These are phyloP conservation scores for Basidiobolus meristosporus DNA, from an alignment of 371 early-diverging fungal genomes.

Conservation along the genomic window DNA sequence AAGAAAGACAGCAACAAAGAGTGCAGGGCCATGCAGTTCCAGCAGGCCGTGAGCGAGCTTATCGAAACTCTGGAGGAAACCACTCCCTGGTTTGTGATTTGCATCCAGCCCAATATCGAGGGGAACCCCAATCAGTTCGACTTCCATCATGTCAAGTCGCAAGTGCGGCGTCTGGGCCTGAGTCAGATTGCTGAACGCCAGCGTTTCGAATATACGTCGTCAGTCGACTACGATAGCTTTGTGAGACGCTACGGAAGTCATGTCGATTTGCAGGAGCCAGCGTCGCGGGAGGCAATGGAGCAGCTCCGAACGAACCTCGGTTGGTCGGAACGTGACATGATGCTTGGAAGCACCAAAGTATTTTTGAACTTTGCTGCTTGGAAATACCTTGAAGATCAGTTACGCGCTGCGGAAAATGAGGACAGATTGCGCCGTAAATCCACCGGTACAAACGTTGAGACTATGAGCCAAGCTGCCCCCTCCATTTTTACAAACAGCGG, in stretches of 20 bases:
- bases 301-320: too few relatives aligned
- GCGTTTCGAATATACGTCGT: too few relatives aligned
- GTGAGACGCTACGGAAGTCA: too few relatives aligned
- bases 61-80: conserved; percentile 64
- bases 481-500: too few relatives aligned
- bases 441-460: too few relatives aligned
- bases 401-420: conserved; percentile 55
- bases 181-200: too few relatives aligned
- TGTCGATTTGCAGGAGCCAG: too few relatives aligned
- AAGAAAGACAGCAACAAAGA: conserved; percentile 8
- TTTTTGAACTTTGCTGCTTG: conserved; percentile 51
- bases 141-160: too few relatives aligned
- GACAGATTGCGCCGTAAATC: conserved; percentile 23
- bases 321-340: conserved; percentile 8
- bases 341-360: conserved; percentile 34
- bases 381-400: conserved; percentile 57
- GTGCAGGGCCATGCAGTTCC: conserved; percentile 30
- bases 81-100: conserved; percentile 68
- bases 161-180: conserved; percentile 40
- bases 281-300: conserved; percentile 20
- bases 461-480: too few relatives aligned
- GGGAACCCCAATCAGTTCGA: too few relatives aligned
- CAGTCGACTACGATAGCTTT: too few relatives aligned
- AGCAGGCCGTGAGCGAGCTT: conserved; percentile 53
- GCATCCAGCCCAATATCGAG: conserved; percentile 48